Conservation (phyloP, 2,329 filamentous ascomycete genomes). For the Venturiaceae sp. region DNA sequence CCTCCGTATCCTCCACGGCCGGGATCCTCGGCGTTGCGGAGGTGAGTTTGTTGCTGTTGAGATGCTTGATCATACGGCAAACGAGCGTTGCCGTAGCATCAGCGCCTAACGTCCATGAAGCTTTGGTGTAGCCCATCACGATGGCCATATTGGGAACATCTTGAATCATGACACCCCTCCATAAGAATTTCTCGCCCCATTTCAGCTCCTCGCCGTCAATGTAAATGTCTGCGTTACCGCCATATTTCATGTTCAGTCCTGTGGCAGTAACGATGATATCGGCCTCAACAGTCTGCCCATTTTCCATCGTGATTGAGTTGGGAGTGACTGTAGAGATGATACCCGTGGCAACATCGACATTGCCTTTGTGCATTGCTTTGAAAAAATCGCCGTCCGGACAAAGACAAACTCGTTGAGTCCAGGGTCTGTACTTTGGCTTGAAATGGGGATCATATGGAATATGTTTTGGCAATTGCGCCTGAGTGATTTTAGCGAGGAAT, state of each 20-base stretch:
- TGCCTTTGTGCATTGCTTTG: slow-evolving; percentile 39
- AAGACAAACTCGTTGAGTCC: slow-evolving; percentile 68
- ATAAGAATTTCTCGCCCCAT: slow-evolving; percentile 43
- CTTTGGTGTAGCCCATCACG: slow-evolving; percentile 50
- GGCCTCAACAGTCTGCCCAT: slow-evolving; percentile 34
- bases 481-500: slow-evolving; percentile 37
- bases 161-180: slow-evolving; percentile 52
- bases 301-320: slow-evolving; percentile 29
- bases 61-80: slow-evolving; percentile 40
- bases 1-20: slow-evolving; percentile 9
- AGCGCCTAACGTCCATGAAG: slow-evolving; percentile 52
- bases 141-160: slow-evolving; percentile 51
- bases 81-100: slow-evolving; percentile 44
- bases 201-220: slow-evolving; percentile 42
- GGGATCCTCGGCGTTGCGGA: slow-evolving; percentile 34
- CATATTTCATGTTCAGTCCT: slow-evolving; percentile 47
- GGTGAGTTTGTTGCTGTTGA: slow-evolving; percentile 33
- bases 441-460: slow-evolving; percentile 33
- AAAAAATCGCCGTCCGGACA: slow-evolving; percentile 54
- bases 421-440: slow-evolving; percentile 38
- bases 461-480: slow-evolving; percentile 39
- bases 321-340: slow-evolving; percentile 41
- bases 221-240: slow-evolving; percentile 39
- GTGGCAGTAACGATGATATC: slow-evolving; percentile 59
- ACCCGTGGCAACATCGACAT: slow-evolving; percentile 43